Percentiles rank a stretch among this genome's conserved stretches.
These are phyloP conservation scores for Cyclostephanos tholiformis DNA, from an alignment of 108 stramenopile genomes.

Conservation along the genomic window DNA sequence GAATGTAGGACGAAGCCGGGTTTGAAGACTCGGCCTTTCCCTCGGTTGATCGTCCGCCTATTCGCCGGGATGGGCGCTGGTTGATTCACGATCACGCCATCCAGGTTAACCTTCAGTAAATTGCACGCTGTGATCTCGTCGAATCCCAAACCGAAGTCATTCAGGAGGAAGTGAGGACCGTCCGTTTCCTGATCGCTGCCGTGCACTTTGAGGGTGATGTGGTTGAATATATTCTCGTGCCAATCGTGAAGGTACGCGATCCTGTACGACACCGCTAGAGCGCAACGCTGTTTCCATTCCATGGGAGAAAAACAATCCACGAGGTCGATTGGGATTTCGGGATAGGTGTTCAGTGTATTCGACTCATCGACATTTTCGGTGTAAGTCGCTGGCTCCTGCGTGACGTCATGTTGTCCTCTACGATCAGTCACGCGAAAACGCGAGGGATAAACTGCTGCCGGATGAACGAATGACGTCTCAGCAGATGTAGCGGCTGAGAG, in stretches of 20 bases:
- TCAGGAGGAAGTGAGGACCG: constrained; percentile 44
- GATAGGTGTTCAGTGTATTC: constrained; percentile 24
- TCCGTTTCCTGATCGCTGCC: constrained; percentile 39
- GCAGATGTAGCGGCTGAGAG: too few species aligned
- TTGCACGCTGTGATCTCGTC: constrained; percentile 52
- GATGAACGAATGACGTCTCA: too few species aligned
- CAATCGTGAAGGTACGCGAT: constrained; percentile 44
- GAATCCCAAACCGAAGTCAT: constrained; percentile 49
- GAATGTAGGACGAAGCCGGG: constrained; percentile 49
- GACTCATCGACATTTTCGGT: background rate
- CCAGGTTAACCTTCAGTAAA: constrained; percentile 43
- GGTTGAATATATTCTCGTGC: constrained; percentile 54
- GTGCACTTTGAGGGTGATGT: constrained; percentile 52
- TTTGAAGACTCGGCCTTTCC: constrained; percentile 47
- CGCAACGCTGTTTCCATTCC: constrained; percentile 49
- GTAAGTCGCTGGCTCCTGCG: background rate
- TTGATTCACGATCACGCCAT: constrained; percentile 38
- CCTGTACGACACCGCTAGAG: constrained; percentile 47
- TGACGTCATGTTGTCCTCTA: background rate
- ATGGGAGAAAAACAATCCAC: constrained; percentile 19
- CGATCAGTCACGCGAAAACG: background rate
- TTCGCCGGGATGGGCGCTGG: constrained; percentile 14
- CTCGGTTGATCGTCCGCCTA: constrained; percentile 39
- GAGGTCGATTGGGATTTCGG: constrained; percentile 30
- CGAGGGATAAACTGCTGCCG: background rate